Evolutionary conservation across 1,139 yeast species (phyloP).

Genomic region (Chernovozyma aurita): DNA sequence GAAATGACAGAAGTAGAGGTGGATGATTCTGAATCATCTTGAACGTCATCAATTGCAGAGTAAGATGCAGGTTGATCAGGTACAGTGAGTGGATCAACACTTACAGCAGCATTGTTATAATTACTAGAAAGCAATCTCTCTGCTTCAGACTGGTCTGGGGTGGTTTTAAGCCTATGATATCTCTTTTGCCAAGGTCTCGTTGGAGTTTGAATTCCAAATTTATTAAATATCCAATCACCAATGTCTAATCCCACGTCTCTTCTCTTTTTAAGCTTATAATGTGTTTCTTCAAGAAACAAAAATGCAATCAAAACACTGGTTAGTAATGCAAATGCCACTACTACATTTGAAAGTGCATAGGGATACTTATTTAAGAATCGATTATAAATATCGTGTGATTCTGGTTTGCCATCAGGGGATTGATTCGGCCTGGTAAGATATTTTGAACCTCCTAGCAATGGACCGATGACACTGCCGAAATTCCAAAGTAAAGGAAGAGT

Average conservation of each 20-base stretch:
- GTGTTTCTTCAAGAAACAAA: constrained; percentile 62
- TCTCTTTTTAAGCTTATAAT: constrained; percentile 33
- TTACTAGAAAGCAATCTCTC: neutral
- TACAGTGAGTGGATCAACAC: neutral
- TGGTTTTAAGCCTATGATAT: neutral
- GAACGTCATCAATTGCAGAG: neutral
- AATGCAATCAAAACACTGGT: constrained; percentile 37
- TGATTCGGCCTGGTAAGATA: constrained; percentile 29
- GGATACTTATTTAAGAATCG: constrained; percentile 42
- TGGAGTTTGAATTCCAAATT: constrained; percentile 29
- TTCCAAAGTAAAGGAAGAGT: constrained; percentile 59
- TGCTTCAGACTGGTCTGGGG: neutral
- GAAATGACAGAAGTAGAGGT: neutral
- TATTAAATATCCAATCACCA: constrained; percentile 42
- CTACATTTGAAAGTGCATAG: constrained; percentile 57
- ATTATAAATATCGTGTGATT: constrained; percentile 14
- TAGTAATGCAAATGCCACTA: constrained; percentile 41
- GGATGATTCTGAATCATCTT: neutral
- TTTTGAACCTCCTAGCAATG: constrained; percentile 50
- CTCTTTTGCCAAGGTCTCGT: constrained; percentile 29
- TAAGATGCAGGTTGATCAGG: constrained; percentile 2
- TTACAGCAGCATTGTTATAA: neutral
- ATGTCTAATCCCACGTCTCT: constrained; percentile 50
- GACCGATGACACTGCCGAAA: constrained; percentile 55
- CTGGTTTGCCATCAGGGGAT: neutral